Base-by-base conservation (phyloP, 2,329 filamentous ascomycete species). In the Stenocarpella maydis region DNA sequence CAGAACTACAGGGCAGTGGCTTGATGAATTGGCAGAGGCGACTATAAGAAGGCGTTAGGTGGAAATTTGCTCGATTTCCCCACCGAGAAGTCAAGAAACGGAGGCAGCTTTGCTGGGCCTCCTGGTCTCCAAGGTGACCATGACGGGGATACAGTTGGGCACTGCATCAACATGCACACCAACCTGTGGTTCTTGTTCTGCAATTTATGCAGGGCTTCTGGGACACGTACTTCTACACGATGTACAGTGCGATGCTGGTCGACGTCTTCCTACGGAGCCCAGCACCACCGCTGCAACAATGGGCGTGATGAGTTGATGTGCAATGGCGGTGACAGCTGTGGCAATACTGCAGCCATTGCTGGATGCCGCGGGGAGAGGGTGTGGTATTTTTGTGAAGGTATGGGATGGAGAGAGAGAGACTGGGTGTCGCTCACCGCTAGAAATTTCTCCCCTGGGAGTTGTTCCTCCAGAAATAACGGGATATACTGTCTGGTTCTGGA, bases 101-200 rank as follows among this genome's bases (percentile, higher is more conserved):
- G 19, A 49, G 58, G 37, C 17, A 26, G 24, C 31, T 34, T 31
- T 24, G 12, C 34, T 21, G 49, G 34, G 14, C 47, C n/a, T 45
- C 15, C 17, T 10, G 17, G 26, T 45, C 21, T 47, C 47, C 8
- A 66, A 24, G 7, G 47, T 7, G 7, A 53, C 31, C 14, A 53
- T 54, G 49, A 50, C n/a, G 15, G 49, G n/a, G 37, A 19, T 54
- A 66, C 17, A 49, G 63, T 2, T 66, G 47, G 63, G 49, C 34
- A 31, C 37, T 54, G 10, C 49, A 43, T 26, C 37, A 66, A 31
- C 26, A 17, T 15, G 39, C 31, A 12, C 49, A 66, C 26, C 63
- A 37, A 10, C 49, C 37, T 15, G 47, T 66, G 24, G 21, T 43
- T 8, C 34, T 65, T 24, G 39, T 28, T 17, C 19, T 54, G 34